Evolutionary conservation across 768 basidiomycete species (phyloP), one percentile per base, ranked within the genome.

Genomic region (Psilocybe azurescens): DNA sequence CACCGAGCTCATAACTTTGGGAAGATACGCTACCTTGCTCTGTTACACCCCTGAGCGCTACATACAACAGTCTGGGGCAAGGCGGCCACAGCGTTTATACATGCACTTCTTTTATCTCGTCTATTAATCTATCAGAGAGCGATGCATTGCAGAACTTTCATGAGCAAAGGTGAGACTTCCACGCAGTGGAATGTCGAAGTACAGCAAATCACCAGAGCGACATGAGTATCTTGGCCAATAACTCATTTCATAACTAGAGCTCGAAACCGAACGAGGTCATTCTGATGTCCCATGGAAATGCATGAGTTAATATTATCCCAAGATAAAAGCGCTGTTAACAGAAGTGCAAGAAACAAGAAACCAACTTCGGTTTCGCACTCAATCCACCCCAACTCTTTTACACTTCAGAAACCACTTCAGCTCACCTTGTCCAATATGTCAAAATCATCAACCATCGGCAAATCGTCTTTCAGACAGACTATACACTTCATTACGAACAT

Each of bases 401-500:
- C 11, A 36, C 11, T 11, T 36, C 33, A 11, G 33, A 36, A 24
- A 24, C 33, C 33, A 7, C 11, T 6, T 36, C 33, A 36, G 33
- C 33, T 8, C 41, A 5, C 41, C 5, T 44, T 5, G 41, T 13
- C 41, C 41, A 16, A 44, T 5, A 44, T 44, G 41, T 39, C 38
- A 8, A 44, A 44, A 44, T 13, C 51, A 52, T 29, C 61, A 24
- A 50, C 24, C 47, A 24, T 46, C 28, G 53, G 46, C 16, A 63
- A 59, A 20, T 72, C 71, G 3, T 74, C 77, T 24, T 78, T 79
- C 62, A 71, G 75, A 33, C 73, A 78, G 60, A 77, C 79, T 6
- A 73, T 80, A 14, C 78, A 80, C 49, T 81, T 79, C 61, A 80
- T 81, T 64, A 83, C 81, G 9, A 70, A 75, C 13, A 74, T 79